Evolutionary conservation across 345 rosid genomes (phyloP), one percentile per base, ranked within the genome.

Genomic region (Fremontodendron californicum): DNA sequence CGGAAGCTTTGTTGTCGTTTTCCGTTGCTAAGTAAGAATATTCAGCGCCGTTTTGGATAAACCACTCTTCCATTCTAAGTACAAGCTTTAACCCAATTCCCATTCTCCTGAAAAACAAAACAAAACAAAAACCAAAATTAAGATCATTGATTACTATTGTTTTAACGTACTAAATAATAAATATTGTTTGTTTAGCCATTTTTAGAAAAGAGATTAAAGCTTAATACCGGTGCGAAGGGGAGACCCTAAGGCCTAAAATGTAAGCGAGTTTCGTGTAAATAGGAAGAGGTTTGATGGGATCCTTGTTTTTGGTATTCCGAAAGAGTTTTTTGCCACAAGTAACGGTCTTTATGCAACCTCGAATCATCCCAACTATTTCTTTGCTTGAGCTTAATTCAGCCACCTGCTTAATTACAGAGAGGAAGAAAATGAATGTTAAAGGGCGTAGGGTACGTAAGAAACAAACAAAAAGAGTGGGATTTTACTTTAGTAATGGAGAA

Each of bases 261-360:
- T 93, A 92, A 61, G 97, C 99, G 43, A 88, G 83, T 80, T 93
- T 92, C 65, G 99, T 90, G 86, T 85, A 89, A 67, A 91, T 80
- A 7, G 95, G 91, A 23, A 83, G 52, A 8, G 86, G 67, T 39
- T 78, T 81, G 37, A 54, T 57, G 13, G 51, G 74, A 40, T 75
- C 78, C 39, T 15, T 60, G 64, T 4, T 27, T 72, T 83, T 84
- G 65, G 66, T 68, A 27, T 77, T 79, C 70, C 90, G 63, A 4
- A 82, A 62, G 67, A 78, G 79, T 69, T 77, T 92, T 68, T 81
- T 89, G 76, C 96, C 97, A 78, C 98, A 90, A 66, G 99, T 92
- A 75, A 90, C 97, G 83, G 89, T 92, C 85, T 95, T 93, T 81
- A 90, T 88, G 88, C 96, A 89, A 21, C 99, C 99, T 69, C 99